Base-by-base conservation (phyloP, 2,329 filamentous ascomycete genomes). In the Ascochyta lentis region DNA sequence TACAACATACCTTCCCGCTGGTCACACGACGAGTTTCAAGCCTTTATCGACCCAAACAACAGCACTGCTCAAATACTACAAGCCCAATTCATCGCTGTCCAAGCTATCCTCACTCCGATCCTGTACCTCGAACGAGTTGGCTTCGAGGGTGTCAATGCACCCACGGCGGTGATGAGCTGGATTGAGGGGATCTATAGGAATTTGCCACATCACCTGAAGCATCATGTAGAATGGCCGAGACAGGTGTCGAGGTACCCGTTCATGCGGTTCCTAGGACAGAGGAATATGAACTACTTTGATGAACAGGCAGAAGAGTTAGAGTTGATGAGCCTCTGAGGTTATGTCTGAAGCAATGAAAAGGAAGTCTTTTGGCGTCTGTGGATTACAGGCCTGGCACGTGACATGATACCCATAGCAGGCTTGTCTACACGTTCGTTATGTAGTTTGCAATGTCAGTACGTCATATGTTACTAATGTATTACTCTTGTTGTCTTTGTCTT, bases 81-180 rank as follows among this genome's bases (percentile, higher is more conserved):
- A 5, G 71, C 77, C 6, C 79, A 82, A 60, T 81, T 80, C 60
- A 73, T 82, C n/a, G 74, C 77, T 1, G 61, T 81, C 0, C 78
- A 82, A 47, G 69, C 79, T 1, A 67, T 81, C 6, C 71, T 83
- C 53, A 72, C 73, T 5, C 79, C 78, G 0, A 75, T 81, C 6
- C 47, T 75, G 31, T 68, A 69, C 6, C 63, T 73, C 2, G 71
- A 74, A 41, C 59, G 72, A 35, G 66, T 71, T 0, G 72, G 71
- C 3, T 74, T 74, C 31, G 61, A 70, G 43, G 73, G 73, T 2
- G 54, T 75, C 2, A 61, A 74, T 33, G 72, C 72, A 0, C 71
- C 72, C 1, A 70, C 71, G 0, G 67, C 67, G 10, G 60, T 70
- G 1, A 48, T 74, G 37, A 56, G 64, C 3, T 75, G 72, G 73